A percentile compares a stretch with the other conserved stretches of the same genome.
Conservation (phyloP, 139 green algal species). For the Dunaliella sp. region DNA sequence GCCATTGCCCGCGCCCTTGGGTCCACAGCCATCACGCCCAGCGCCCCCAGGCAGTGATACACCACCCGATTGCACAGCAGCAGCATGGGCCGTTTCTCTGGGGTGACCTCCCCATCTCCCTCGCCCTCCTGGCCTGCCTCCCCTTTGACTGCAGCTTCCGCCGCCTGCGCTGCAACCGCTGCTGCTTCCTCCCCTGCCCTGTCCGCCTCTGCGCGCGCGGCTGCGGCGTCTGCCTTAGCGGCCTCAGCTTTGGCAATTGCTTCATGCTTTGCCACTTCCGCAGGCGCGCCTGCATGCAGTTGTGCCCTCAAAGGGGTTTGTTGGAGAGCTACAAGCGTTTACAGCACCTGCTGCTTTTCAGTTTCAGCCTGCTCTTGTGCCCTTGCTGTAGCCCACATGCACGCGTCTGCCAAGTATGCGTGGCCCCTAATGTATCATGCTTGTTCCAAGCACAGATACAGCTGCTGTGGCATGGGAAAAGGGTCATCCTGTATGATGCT, state of each 20-base stretch:
- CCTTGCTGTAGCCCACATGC: no score
- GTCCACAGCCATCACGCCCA: conserved; percentile 34
- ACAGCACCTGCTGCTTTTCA: no score
- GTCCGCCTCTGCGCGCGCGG: background rate
- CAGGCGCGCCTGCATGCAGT: conserved; percentile 5
- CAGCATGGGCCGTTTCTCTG: background rate
- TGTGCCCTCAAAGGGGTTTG: no score
- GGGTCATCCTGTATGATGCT: no score
- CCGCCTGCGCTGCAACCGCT: background rate
- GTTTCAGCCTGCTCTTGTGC: no score
- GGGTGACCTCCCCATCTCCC: background rate
- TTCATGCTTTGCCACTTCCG: background rate
- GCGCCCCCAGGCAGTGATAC: conserved; percentile 32
- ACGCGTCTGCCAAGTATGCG: no score
- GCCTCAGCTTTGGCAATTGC: background rate
- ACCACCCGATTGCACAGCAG: conserved; percentile 27
- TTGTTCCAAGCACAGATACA: no score
- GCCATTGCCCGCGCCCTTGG: background rate
- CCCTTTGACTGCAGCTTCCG: background rate
- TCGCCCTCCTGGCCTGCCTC: background rate
- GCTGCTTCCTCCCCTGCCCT: background rate
- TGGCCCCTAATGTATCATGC: no score
- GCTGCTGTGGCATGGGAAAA: no score
- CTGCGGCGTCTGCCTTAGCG: background rate
- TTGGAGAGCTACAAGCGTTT: no score